These are phyloP conservation scores for Thamnidium elegans DNA, from an alignment of 192 early-diverging fungal genomes.

Conservation along the genomic window DNA sequence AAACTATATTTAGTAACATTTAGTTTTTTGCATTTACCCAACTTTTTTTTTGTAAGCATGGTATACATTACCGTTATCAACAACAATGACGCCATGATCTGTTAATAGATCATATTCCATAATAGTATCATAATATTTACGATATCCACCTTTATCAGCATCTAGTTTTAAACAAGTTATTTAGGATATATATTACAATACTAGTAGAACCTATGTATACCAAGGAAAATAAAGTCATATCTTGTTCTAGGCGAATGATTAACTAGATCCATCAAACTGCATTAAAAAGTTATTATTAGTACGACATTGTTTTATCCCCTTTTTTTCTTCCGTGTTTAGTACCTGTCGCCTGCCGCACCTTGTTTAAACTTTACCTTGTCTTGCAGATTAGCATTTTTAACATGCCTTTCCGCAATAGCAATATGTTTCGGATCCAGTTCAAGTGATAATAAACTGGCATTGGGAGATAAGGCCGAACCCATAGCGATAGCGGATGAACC, in stretches of 20 bases:
- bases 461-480: conserved; percentile 54
- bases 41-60: conserved; percentile 5
- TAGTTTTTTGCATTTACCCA: neutral
- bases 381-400: conserved; percentile 32
- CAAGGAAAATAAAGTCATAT: conserved; percentile 18
- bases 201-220: neutral
- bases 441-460: conserved; percentile 41
- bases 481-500: conserved; percentile 65
- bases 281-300: too few species aligned
- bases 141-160: conserved; percentile 69
- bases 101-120: conserved; percentile 58
- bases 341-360: conserved; percentile 40
- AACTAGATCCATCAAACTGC: conserved; percentile 4
- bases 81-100: conserved; percentile 57
- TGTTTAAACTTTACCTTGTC: conserved; percentile 45
- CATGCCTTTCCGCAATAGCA: conserved; percentile 41
- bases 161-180: conserved; percentile 41
- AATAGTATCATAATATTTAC: conserved; percentile 59
- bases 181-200: neutral
- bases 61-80: conserved; percentile 55
- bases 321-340: neutral
- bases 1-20: neutral
- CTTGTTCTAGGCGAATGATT: conserved; percentile 1
- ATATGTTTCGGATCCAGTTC: conserved; percentile 55
- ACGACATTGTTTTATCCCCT: neutral